Percentiles rank a stretch among this genome's conserved stretches.
These are phyloP conservation scores for Cryptosporidium baileyi DNA, from an alignment of 169 alveolate genomes.

Conservation along the genomic window DNA sequence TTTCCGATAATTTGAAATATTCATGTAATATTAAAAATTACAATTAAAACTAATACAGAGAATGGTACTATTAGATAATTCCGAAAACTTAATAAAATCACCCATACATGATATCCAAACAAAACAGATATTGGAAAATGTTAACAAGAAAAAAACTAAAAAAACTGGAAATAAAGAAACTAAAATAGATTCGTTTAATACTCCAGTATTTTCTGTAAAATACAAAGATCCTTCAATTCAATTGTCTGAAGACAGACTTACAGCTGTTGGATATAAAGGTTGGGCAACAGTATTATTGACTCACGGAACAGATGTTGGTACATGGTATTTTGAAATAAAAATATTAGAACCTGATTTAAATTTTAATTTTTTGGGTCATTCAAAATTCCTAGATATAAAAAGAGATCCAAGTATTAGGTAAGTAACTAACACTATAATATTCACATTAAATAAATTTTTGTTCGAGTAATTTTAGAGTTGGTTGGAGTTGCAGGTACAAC, in stretches of 20 bases:
- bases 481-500: conserved; percentile 59
- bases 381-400: not conserved
- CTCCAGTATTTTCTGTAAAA: conserved; percentile 61
- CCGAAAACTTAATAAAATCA: too few relatives aligned
- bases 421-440: too few relatives aligned
- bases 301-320: conserved; percentile 42
- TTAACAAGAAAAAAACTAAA: not conserved
- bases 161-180: not conserved
- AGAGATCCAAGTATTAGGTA: conserved; percentile 46
- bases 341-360: not conserved
- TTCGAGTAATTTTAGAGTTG: conserved; percentile 3
- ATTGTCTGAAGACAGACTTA: conserved; percentile 50
- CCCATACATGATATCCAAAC: too few relatives aligned
- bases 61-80: too few relatives aligned
- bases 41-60: too few relatives aligned
- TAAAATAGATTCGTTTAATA: not conserved
- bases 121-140: not conserved
- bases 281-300: conserved; percentile 48
- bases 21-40: too few relatives aligned
- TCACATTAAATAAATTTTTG: not conserved
- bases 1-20: too few relatives aligned
- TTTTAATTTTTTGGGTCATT: conserved; percentile 17
- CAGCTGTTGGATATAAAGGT: conserved; percentile 53
- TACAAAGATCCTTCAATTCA: conserved; percentile 31
- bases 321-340: conserved; percentile 60